phyloP scores from a whole-genome alignment of 192 early-diverging fungal species.

The Paraglomus occultum region DNA sequence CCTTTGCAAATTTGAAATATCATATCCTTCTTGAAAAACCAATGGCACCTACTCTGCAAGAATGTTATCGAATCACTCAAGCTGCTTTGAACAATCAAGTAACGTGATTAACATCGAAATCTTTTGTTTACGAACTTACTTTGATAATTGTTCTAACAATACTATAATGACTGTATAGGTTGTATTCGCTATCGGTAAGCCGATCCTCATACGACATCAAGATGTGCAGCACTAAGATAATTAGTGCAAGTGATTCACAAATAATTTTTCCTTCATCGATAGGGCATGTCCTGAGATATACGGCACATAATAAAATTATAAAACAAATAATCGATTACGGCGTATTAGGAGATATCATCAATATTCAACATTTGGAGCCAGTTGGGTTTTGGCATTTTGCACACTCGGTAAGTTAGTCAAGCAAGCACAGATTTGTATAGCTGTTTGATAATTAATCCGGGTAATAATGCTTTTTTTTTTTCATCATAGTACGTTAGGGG shows the following conservation, averaged over 20 bases:
- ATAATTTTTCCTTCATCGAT: too few species aligned
- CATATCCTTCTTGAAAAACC: constrained; percentile 70
- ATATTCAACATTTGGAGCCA: constrained; percentile 64
- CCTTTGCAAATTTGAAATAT: constrained; percentile 51
- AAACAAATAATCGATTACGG: constrained; percentile 54
- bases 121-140: constrained; percentile 30
- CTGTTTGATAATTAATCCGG: background rate
- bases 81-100: constrained; percentile 44
- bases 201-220: background rate
- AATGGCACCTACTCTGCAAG: constrained; percentile 51
- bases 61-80: constrained; percentile 49
- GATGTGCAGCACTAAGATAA: too few species aligned
- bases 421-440: background rate
- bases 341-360: constrained; percentile 56
- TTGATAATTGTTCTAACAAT: background rate
- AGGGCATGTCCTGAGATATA: constrained; percentile 64
- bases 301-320: constrained; percentile 52
- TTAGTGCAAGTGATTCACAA: background rate
- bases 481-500: constrained; percentile 50
- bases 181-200: constrained; percentile 11
- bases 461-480: constrained; percentile 22
- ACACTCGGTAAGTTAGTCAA: constrained; percentile 45
- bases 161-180: constrained; percentile 24
- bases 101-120: constrained; percentile 36
- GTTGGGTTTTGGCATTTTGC: constrained; percentile 69